A percentile compares a stretch with the other conserved stretches of the same genome.
These are phyloP conservation scores for Saccharomycopsis microspora DNA, from an alignment of 805 yeast species.

Conservation along the genomic window DNA sequence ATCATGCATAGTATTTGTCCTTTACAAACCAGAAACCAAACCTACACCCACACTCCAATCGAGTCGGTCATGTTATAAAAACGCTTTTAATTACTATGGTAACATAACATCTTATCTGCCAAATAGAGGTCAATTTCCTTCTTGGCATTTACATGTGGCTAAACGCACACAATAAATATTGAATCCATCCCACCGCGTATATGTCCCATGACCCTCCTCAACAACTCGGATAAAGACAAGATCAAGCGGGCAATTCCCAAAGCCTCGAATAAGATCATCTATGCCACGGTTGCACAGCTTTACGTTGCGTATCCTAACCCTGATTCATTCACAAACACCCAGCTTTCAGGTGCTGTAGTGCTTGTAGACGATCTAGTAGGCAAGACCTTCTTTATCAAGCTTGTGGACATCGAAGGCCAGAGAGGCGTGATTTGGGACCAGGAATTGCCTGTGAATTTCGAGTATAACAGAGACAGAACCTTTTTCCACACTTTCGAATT, in stretches of 20 bases:
- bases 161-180: too few relatives aligned
- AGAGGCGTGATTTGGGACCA: conserved; percentile 96
- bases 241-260: conserved; percentile 85
- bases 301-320: conserved; percentile 86
- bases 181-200: too few relatives aligned
- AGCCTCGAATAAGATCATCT: conserved; percentile 75
- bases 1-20: too few relatives aligned
- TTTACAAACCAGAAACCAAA: too few relatives aligned
- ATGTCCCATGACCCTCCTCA: conserved; percentile 27
- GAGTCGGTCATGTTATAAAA: too few relatives aligned
- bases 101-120: too few relatives aligned
- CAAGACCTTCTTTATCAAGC: conserved; percentile 80
- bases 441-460: conserved; percentile 79
- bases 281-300: conserved; percentile 81
- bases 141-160: too few relatives aligned
- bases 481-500: conserved; percentile 92
- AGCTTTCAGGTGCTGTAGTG: conserved; percentile 76
- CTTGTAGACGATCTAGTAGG: conserved; percentile 91
- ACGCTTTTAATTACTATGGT: too few relatives aligned
- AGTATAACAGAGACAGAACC: conserved; percentile 86
- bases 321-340: conserved; percentile 76
- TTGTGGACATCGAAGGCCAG: conserved; percentile 69
- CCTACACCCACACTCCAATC: too few relatives aligned
- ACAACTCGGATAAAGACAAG: conserved; percentile 68
- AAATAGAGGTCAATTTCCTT: too few relatives aligned